Percentiles rank a stretch among this genome's conserved stretches.
Conservation (phyloP, 352 stramenopile genomes). For the Phytophthora europaea region DNA sequence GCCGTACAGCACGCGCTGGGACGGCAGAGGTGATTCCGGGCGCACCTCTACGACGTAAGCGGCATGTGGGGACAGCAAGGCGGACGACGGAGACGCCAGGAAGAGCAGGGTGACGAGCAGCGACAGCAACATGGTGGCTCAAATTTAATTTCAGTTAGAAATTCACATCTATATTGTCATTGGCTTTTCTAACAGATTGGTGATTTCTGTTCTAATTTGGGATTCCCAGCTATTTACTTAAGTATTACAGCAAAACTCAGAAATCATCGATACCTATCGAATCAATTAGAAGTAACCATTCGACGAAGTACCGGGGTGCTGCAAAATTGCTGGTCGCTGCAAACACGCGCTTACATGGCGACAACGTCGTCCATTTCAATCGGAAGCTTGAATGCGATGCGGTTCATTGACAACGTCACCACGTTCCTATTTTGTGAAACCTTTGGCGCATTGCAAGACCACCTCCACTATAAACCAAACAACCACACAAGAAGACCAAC, state of each 20-base stretch:
- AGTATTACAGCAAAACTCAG: no score
- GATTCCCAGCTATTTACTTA: no score
- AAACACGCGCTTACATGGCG: conserved; percentile 68
- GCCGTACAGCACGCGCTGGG: conserved; percentile 55
- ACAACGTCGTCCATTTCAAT: conserved; percentile 69
- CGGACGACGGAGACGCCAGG: neutral
- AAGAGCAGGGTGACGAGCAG: conserved; percentile 13
- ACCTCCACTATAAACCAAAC: no score
- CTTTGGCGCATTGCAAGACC: conserved; percentile 65
- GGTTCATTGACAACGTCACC: conserved; percentile 71
- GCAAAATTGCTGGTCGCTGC: conserved; percentile 22
- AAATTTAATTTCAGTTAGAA: no score
- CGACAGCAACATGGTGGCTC: conserved; percentile 11
- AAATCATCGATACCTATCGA: no score
- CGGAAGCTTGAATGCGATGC: conserved; percentile 73
- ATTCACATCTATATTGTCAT: no score
- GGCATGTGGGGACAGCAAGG: neutral
- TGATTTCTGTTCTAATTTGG: no score
- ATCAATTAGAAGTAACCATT: no score
- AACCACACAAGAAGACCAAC: no score
- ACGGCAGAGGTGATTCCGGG: conserved; percentile 52
- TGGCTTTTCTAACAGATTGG: no score
- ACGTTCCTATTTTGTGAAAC: conserved; percentile 77
- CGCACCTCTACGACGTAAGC: conserved; percentile 39
- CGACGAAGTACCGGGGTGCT: no score